phyloP scores from a whole-genome alignment of 192 early-diverging fungal species.

The Coemansia erecta region DNA sequence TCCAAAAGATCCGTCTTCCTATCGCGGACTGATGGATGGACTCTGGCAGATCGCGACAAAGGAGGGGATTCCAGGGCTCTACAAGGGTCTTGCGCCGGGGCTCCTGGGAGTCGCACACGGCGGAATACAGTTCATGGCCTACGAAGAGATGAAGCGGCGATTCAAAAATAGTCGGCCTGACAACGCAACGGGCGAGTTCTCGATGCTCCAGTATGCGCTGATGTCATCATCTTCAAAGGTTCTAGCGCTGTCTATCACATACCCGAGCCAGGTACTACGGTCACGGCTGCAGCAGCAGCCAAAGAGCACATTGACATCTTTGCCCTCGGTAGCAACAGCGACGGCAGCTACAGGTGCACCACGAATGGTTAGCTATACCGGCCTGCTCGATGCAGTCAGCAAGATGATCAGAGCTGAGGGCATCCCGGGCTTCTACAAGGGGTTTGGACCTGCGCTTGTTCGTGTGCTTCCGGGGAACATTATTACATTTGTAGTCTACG shows the following conservation, averaged over 20 bases:
- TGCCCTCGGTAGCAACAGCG: conserved; percentile 24
- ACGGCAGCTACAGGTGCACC: conserved; percentile 36
- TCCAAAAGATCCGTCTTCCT: conserved; percentile 56
- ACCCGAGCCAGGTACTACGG: conserved; percentile 90
- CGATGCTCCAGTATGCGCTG: conserved; percentile 70
- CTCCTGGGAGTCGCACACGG: conserved; percentile 95
- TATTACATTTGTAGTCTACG: conserved; percentile 96
- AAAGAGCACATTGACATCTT: conserved; percentile 8
- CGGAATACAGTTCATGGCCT: conserved; percentile 96
- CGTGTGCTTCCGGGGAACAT: conserved; percentile 91
- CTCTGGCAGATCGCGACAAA: conserved; percentile 56
- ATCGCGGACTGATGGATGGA: conserved; percentile 66
- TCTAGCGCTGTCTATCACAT: conserved; percentile 82
- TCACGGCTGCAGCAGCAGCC: conserved; percentile 76
- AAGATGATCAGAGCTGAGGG: conserved; percentile 78
- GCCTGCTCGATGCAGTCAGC: conserved; percentile 66
- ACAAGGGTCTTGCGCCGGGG: conserved; percentile 80
- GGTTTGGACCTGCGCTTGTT: conserved; percentile 80
- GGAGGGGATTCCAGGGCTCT: conserved; percentile 75
- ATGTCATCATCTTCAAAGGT: conserved; percentile 88
- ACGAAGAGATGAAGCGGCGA: conserved; percentile 93
- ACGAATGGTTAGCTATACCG: conserved; percentile 58
- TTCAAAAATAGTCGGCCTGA: conserved; percentile 27
- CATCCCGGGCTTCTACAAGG: conserved; percentile 85
- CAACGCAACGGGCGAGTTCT: conserved; percentile 14